These are phyloP conservation scores for Tricholoma furcatifolium DNA, from an alignment of 768 basidiomycete genomes.

Conservation along the genomic window DNA sequence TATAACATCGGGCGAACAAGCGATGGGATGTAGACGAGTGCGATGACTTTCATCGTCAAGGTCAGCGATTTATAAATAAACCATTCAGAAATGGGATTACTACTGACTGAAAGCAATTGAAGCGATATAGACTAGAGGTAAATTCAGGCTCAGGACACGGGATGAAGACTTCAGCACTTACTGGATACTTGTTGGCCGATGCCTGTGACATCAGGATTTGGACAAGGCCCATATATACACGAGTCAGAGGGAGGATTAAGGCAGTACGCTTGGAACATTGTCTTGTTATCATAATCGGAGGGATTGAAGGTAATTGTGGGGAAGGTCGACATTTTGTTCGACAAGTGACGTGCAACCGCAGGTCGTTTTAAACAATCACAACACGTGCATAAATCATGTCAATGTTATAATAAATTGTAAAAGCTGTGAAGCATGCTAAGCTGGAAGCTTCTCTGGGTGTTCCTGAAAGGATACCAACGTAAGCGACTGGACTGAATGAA, in stretches of 20 bases:
- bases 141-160: no score
- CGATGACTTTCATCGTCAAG: neutral
- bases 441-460: no score
- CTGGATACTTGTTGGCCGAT: conserved; percentile 2
- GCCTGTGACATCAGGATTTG: conserved; percentile 1
- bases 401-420: no score
- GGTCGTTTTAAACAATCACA: no score
- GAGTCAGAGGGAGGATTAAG: neutral
- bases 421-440: no score
- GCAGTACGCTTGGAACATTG: neutral
- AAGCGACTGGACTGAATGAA: no score
- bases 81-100: neutral
- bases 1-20: neutral
- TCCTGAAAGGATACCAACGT: no score
- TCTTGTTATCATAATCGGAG: no score
- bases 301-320: no score
- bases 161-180: neutral
- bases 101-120: neutral
- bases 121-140: neutral
- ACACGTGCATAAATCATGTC: no score
- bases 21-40: neutral
- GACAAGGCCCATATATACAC: neutral
- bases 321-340: no score
- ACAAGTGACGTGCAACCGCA: neutral
- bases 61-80: neutral